Evolutionary conservation across 768 basidiomycete species (phyloP), one percentile per base, ranked within the genome.

Genomic region (Udeniomyces megalosporus): DNA sequence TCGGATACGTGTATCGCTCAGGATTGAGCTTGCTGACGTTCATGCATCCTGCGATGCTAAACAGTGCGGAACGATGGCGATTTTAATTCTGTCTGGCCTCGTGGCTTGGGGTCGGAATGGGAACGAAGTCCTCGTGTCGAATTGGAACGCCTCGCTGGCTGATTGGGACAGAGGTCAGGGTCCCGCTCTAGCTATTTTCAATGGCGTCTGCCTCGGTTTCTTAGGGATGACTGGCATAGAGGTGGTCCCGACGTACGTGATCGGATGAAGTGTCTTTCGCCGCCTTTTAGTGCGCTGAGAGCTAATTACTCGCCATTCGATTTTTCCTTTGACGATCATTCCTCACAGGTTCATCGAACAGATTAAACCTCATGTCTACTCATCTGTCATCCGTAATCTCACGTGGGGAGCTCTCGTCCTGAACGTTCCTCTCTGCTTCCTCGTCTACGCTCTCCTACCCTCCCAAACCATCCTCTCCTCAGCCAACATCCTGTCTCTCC

Each of bases 191-290:
- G 78, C 84, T 46, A 73, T 82, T 8, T 87, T 81, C 70, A 75
- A 81, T 63, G 85, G 85, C 0, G 75, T 84, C 29, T 86, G 84
- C 67, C 74, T 88, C 3, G 80, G 82, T 0, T 82, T 86, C 76
- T 74, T 88, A 1, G 84, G 84, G 0, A 75, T 85, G 38, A 85
- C 85, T 1, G 85, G 63, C 20, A 38, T 65, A 2, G 63, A 65
- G 22, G 54, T 51, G 83, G 8, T 81, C 82, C 68, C 82, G 83
- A 77, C 83, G 83, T 83, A 60, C 44, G 74, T 70, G 49, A 17
- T 17, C 38, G 17, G 17, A 8, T 42, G 10, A 20, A 14, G 28
- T 51, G 22, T 3, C 28, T n/a, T 10, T 22, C 24, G 6, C 35
- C 17, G 6, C 20, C 22, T 26, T 44, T 38, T 1, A 11, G 35